Evolutionary conservation across 2,329 filamentous ascomycete species (phyloP), one percentile per base, ranked within the genome.

Genomic region (Esteya vermicola): DNA sequence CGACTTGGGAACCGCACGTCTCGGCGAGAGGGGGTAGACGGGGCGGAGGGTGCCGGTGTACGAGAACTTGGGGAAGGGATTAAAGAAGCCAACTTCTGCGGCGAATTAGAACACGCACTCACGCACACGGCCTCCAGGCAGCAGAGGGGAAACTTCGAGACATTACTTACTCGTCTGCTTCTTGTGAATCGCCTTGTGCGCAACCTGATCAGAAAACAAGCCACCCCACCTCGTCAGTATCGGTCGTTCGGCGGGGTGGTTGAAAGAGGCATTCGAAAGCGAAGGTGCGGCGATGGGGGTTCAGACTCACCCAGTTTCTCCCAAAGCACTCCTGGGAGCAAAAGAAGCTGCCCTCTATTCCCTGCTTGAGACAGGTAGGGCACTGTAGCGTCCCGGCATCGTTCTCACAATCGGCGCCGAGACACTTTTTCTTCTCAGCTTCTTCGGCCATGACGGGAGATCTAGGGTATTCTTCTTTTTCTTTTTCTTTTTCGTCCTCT

Each of bases 311-410:
- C 91, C 91, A 98, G 68, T 86, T 98, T 61, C 78, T 81, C 71
- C 95, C 96, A 66, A 98, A 98, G 68, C 91, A 98, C 52, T 96
- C 91, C 61, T 98, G 91, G 22, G 86, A 86, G 67, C 91, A 98
- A 65, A 96, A 98, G 63, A 78, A 95, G 65, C 85, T 93, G 54
- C 91, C 85, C 56, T 88, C 78, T 52, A 78, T 80, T 40, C 81
- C 84, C 33, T 88, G 67, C 63, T 94, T 95, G 54, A 95, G 70
- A 58, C 91, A 98, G 37, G 85, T 96, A 40, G 91, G 91, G 61
- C 91, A 98, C 60, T 96, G 88, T 35, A 98, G 66, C 40, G 78
- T 69, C 45, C 85, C 80, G 42, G 88, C 88, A 47, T 89, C 80
- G 47, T 95, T 94, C 31, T 73, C 68, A 68, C 91, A 98, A 59